Percentiles rank a stretch among this genome's conserved stretches.
Evolutionary conservation across 2,329 filamentous ascomycete species (phyloP).

Genomic region (Colletotrichum filicis): DNA sequence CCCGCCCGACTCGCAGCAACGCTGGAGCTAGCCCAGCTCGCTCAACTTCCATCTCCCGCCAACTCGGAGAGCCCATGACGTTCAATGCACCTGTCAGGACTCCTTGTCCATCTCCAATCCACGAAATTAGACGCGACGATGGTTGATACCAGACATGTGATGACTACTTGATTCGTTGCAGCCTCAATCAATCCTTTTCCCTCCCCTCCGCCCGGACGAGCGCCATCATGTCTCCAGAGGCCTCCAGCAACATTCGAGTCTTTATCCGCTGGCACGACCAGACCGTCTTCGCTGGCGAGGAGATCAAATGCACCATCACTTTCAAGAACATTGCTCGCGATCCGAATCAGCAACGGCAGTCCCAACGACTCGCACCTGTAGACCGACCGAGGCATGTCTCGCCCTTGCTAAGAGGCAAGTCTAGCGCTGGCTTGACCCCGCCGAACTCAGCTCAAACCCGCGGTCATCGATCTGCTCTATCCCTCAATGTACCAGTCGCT

Average conservation of each 20-base stretch:
- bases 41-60: conserved; percentile 33
- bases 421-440: conserved; percentile 56
- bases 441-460: conserved; percentile 53
- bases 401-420: conserved; percentile 56
- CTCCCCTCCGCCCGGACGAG: conserved; percentile 32
- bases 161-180: conserved; percentile 25
- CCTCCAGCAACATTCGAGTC: conserved; percentile 82
- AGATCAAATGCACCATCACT: conserved; percentile 94
- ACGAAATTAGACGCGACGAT: conserved; percentile 25
- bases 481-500: conserved; percentile 65
- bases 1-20: conserved; percentile 32
- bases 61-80: conserved; percentile 34
- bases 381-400: conserved; percentile 45
- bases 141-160: conserved; percentile 33
- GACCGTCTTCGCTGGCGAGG: conserved; percentile 95
- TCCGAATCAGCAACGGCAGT: conserved; percentile 44
- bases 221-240: conserved; percentile 60
- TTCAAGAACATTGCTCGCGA: conserved; percentile 85
- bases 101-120: conserved; percentile 29
- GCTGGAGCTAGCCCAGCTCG: conserved; percentile 32
- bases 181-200: neutral
- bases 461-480: conserved; percentile 76
- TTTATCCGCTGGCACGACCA: conserved; percentile 95
- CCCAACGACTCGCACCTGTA: conserved; percentile 36
- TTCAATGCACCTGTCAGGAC: conserved; percentile 30